These are phyloP conservation scores for Verbascum thapsus DNA, from an alignment of 257 asterid species.

Conservation along the genomic window DNA sequence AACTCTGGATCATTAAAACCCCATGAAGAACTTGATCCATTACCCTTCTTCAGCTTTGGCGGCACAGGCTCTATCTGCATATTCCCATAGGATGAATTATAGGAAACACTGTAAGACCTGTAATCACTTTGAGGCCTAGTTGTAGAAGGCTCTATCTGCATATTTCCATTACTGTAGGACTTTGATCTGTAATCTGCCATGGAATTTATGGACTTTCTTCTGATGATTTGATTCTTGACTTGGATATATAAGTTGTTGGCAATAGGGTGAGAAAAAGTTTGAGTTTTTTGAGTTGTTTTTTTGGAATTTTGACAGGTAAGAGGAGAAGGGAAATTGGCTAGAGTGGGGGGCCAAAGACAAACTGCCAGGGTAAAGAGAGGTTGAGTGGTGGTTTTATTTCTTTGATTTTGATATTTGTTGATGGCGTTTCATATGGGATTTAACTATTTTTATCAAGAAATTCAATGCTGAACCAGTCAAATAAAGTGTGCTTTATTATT, in stretches of 20 bases:
- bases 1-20: conserved; percentile 71
- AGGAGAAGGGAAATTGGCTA: conserved; percentile 24
- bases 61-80: no score
- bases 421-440: conserved; percentile 22
- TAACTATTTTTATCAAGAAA: not conserved
- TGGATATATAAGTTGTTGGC: conserved; percentile 22
- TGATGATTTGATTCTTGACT: conserved; percentile 28
- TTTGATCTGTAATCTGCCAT: conserved; percentile 59
- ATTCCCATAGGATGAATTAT: conserved; percentile 17
- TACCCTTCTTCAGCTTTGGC: conserved; percentile 56
- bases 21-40: conserved; percentile 55
- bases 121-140: conserved; percentile 40
- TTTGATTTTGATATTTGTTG: conserved; percentile 21
- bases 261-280: not conserved
- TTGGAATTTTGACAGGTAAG: conserved; percentile 26
- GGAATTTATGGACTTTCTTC: conserved; percentile 19
- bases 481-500: not conserved
- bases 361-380: conserved; percentile 23
- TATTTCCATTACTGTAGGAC: conserved; percentile 25
- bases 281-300: conserved; percentile 12
- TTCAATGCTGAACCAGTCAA: conserved; percentile 21
- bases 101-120: conserved; percentile 61
- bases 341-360: conserved; percentile 35
- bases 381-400: not conserved
- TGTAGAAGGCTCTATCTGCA: conserved; percentile 49